These are phyloP conservation scores for Boletus bicolor DNA, from an alignment of 768 basidiomycete species.

Conservation along the genomic window DNA sequence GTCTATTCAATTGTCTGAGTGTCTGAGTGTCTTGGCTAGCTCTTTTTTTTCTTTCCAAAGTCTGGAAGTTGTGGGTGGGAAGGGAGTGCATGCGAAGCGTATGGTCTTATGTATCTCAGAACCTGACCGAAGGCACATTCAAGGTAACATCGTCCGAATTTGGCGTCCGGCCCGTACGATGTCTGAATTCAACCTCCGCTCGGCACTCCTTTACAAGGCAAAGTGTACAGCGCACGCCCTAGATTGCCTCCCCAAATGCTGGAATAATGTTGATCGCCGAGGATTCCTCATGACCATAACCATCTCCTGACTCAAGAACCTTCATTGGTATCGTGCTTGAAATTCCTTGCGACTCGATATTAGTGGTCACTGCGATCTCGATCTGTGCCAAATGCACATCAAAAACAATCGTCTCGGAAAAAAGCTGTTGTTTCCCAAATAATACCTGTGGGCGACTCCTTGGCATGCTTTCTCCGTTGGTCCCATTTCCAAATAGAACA, in stretches of 20 bases:
- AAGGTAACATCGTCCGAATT: background rate
- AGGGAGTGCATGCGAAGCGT: background rate
- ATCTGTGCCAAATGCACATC: background rate
- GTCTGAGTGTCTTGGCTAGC: background rate
- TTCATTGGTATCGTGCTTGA: background rate
- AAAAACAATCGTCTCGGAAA: background rate
- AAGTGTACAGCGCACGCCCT: background rate
- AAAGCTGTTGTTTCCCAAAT: background rate
- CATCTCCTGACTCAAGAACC: background rate
- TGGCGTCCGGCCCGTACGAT: too few species aligned
- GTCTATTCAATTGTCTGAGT: background rate
- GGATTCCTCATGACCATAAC: background rate
- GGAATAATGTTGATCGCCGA: background rate
- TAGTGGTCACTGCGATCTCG: background rate
- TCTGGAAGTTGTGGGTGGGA: background rate
- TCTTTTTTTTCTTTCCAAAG: background rate
- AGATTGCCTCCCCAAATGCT: background rate
- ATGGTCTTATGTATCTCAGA: background rate
- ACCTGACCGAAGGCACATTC: too few species aligned
- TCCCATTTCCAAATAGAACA: constrained; percentile 4
- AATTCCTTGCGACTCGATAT: background rate
- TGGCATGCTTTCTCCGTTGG: background rate
- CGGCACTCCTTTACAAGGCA: too few species aligned
- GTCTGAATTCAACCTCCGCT: too few species aligned
- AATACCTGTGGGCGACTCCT: constrained; percentile 7